A percentile compares a stretch with the other conserved stretches of the same genome.
phyloP scores from a whole-genome alignment of 495 filamentous ascomycete species.

The Hypoxylon perforatum region DNA sequence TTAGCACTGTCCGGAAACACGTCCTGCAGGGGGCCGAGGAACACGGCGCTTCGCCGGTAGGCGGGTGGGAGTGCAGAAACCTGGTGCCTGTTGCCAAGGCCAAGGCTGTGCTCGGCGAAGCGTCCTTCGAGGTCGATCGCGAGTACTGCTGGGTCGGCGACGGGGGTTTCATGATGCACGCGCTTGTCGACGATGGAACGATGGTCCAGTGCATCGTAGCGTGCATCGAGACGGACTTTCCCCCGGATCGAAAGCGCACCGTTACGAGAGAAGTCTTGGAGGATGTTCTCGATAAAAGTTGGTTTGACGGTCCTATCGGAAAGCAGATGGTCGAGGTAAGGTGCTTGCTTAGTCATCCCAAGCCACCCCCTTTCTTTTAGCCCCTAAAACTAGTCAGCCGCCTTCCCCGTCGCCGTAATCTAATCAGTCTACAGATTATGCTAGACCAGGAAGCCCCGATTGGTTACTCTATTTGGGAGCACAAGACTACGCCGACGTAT shows the following conservation, averaged over 20 bases:
- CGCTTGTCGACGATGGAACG: slow-evolving; percentile 21
- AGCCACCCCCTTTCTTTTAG: no score
- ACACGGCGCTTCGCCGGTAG: slow-evolving; percentile 15
- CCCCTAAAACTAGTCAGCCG: no score
- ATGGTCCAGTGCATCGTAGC: slow-evolving; percentile 35
- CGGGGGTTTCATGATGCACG: slow-evolving; percentile 26
- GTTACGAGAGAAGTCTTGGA: slow-evolving; percentile 22
- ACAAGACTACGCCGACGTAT: slow-evolving; percentile 66
- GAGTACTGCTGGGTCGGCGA: slow-evolving; percentile 41
- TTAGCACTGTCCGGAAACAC: slow-evolving; percentile 30
- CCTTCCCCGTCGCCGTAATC: neutral
- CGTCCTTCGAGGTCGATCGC: slow-evolving; percentile 27
- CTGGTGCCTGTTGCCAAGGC: slow-evolving; percentile 31
- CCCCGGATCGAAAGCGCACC: slow-evolving; percentile 21
- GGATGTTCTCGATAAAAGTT: slow-evolving; percentile 2
- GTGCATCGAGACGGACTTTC: slow-evolving; percentile 10
- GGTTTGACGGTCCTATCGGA: slow-evolving; percentile 15
- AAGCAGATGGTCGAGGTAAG: slow-evolving; percentile 31
- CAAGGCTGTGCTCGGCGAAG: slow-evolving; percentile 25
- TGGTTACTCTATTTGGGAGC: slow-evolving; percentile 71
- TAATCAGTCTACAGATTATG: slow-evolving; percentile 14
- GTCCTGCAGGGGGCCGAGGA: slow-evolving; percentile 21
- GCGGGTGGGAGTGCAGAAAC: slow-evolving; percentile 36
- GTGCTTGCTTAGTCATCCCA: neutral
- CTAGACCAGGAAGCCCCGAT: slow-evolving; percentile 50